These are phyloP conservation scores for Mrakia gelida DNA, from an alignment of 768 basidiomycete species.

Conservation along the genomic window DNA sequence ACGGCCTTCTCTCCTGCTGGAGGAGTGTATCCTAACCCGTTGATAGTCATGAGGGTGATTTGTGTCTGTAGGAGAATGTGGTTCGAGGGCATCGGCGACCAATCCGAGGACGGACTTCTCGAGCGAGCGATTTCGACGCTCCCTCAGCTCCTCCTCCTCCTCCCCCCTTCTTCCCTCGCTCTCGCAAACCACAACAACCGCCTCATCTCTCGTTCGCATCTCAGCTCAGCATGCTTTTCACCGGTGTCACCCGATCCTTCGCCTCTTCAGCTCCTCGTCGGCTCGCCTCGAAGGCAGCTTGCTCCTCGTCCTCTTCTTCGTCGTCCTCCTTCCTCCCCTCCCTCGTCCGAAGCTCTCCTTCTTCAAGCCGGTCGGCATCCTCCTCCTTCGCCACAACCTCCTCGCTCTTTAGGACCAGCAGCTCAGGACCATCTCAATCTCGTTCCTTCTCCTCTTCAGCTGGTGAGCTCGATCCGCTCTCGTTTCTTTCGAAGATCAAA, in stretches of 20 bases:
- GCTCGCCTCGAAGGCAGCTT: not conserved
- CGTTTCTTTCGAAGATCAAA: not conserved
- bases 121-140: not conserved
- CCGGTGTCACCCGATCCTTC: not conserved
- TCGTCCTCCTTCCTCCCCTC: not conserved
- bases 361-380: not conserved
- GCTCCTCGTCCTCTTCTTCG: not conserved
- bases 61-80: not conserved
- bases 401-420: not conserved
- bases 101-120: not conserved
- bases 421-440: not conserved
- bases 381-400: not conserved
- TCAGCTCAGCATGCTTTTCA: not conserved
- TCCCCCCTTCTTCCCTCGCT: not conserved
- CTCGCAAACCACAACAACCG: not conserved
- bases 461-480: not conserved
- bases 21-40: conserved; percentile 26
- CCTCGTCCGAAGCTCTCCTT: not conserved
- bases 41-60: conserved; percentile 9
- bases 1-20: not conserved
- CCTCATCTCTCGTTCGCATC: not conserved
- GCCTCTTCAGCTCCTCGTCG: not conserved
- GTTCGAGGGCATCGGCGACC: not conserved
- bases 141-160: not conserved
- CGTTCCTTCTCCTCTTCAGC: not conserved